Conservation (phyloP, 441 rosid species). For the Erodium texanum region DNA sequence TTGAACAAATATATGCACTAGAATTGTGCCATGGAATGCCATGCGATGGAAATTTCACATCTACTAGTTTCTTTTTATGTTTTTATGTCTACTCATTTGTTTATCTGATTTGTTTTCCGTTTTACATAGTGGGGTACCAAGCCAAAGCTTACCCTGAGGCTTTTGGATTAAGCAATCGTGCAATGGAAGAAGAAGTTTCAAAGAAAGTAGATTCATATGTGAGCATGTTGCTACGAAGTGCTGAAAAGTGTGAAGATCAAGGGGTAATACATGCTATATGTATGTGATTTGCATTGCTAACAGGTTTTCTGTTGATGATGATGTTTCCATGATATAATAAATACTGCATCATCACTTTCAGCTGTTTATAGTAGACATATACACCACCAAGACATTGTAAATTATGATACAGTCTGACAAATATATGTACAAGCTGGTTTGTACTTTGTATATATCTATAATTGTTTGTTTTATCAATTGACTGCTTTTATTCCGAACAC, state of each 20-base stretch:
- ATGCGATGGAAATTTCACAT: too few species aligned
- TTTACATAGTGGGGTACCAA: slow-evolving; percentile 47
- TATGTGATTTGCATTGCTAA: too few species aligned
- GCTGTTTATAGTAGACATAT: too few species aligned
- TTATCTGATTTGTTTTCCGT: neutral
- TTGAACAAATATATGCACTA: neutral
- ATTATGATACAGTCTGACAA: too few species aligned
- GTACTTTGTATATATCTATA: too few species aligned
- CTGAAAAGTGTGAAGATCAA: slow-evolving; percentile 34
- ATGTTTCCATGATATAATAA: too few species aligned
- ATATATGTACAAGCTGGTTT: too few species aligned
- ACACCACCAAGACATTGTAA: too few species aligned
- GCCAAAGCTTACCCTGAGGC: slow-evolving; percentile 28
- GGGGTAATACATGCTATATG: slow-evolving; percentile 26
- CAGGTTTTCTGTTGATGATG: too few species aligned
- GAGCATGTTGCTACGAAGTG: slow-evolving; percentile 34
- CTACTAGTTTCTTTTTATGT: too few species aligned
- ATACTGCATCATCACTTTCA: too few species aligned
- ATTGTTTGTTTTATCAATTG: too few species aligned
- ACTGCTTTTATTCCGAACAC: neutral
- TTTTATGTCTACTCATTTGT: neutral
- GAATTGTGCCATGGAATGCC: neutral
- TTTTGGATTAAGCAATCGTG: slow-evolving; percentile 30
- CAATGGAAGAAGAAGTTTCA: slow-evolving; percentile 41
- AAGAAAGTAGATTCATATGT: slow-evolving; percentile 32